Base-by-base conservation (phyloP, 2,329 filamentous ascomycete genomes). In the Rutstroemia sp. region DNA sequence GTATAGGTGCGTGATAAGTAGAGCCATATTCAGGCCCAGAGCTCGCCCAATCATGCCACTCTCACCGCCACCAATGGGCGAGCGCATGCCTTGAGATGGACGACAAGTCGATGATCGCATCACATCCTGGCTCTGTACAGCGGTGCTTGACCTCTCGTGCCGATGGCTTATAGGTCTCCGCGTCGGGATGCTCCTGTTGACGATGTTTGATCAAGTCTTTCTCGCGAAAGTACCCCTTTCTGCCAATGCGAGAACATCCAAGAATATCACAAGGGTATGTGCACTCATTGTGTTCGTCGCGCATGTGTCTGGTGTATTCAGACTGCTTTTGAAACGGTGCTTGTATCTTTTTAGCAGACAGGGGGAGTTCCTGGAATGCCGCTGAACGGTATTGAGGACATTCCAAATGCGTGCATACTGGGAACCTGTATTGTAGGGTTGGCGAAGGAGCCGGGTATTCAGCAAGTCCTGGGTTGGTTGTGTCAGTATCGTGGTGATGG, bases 231-330 rank as follows among this genome's bases (percentile, higher is more conserved):
- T 62, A 64, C 2, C 63, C 63, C 16, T 44, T 45, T 19, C 58
- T 44, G 10, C 62, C 61, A 16, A 58, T 48, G 16, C 61, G 55
- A 25, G 44, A 60, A 39, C 72, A 75, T 0, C 64, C 67, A 1
- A 47, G 5, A 4, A 68, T 58, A 0, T 60, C 57, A 49, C 72
- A 75, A 0, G 69, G 67, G 42, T 67, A 73, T 0, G 66, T 54
- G 1, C 68, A 70, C 25, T 70, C 65, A 14, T 71, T 60, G 46
- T 74, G 72, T 6, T 65, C 63, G 2, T 69, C 65, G 42, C 67
- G 69, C 67, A 75, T 68, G 52, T 75, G 73, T 18, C 65, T 67
- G 0, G 59, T 69, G 52, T 67, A 72, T 1, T 70, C 68, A 0
- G 68, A 63, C 14, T 62, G 59, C 27, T 52, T 52, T 9, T 25